Percentiles rank a stretch among this genome's conserved stretches.
Evolutionary conservation across 371 early-diverging fungal genomes (phyloP).

Genomic region (Sanchytrium tribonematis): DNA sequence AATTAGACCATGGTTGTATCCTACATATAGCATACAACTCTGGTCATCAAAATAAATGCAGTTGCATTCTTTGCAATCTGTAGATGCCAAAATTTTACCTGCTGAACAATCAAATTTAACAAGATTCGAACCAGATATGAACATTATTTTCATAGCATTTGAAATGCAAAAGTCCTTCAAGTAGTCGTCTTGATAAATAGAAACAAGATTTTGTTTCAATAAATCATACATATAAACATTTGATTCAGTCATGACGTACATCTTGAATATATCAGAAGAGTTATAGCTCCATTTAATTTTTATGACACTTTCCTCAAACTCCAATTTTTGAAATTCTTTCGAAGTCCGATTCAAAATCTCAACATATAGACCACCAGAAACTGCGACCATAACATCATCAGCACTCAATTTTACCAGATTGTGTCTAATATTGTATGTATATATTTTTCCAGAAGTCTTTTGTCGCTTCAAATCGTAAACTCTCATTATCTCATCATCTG

Average conservation of each 20-base stretch:
- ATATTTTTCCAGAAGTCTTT: not conserved
- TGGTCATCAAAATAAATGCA: conserved; percentile 1
- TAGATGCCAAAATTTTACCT: not conserved
- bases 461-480: not conserved
- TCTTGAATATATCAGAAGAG: not conserved
- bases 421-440: not conserved
- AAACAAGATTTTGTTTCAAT: not conserved
- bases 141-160: not conserved
- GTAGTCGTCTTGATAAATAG: not conserved
- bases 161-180: not conserved
- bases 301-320: not conserved
- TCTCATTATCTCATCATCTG: not conserved
- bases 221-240: not conserved
- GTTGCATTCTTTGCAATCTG: not conserved
- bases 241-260: not conserved
- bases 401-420: not conserved
- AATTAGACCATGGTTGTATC: not conserved
- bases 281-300: not conserved
- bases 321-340: not conserved
- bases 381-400: not conserved
- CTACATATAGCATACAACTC: not conserved
- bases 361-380: not conserved
- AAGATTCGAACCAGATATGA: not conserved
- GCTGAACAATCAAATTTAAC: not conserved
- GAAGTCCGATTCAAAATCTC: not conserved